phyloP scores from a whole-genome alignment of 805 yeast species.

The Nakazawaea wyomingensis region DNA sequence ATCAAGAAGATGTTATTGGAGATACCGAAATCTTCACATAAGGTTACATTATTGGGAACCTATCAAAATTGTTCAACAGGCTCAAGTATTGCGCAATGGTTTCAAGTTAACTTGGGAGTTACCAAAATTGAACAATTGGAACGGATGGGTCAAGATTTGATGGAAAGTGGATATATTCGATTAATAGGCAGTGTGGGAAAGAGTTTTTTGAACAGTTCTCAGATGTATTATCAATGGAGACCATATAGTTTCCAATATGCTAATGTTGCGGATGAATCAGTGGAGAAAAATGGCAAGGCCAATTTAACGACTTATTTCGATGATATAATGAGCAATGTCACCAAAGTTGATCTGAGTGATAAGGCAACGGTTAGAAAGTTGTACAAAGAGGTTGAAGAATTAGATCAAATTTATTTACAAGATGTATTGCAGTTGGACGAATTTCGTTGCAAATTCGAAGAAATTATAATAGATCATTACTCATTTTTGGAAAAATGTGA shows the following conservation, averaged over 20 bases:
- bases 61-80: constrained; percentile 62
- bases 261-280: constrained; percentile 21
- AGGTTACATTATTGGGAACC: constrained; percentile 65
- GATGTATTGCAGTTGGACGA: constrained; percentile 57
- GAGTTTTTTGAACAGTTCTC: constrained; percentile 67
- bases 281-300: constrained; percentile 18
- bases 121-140: constrained; percentile 52
- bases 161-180: constrained; percentile 55
- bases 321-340: constrained; percentile 9
- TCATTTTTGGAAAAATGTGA: constrained; percentile 81
- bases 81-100: constrained; percentile 54
- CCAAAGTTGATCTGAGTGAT: constrained; percentile 27
- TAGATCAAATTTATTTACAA: constrained; percentile 53
- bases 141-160: constrained; percentile 65
- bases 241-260: constrained; percentile 58
- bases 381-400: constrained; percentile 49
- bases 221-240: constrained; percentile 78
- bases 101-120: constrained; percentile 41
- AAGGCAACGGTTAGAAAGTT: constrained; percentile 47
- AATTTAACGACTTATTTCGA: constrained; percentile 10
- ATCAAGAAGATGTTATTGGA: constrained; percentile 37
- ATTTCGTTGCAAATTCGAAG: constrained; percentile 70
- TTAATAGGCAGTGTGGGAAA: constrained; percentile 59
- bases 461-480: constrained; percentile 62
- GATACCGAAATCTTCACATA: constrained; percentile 49